Percentiles rank a stretch among this genome's conserved stretches.
These are phyloP conservation scores for Trifolium pratense DNA, from an alignment of 306 rosid genomes.

Conservation along the genomic window DNA sequence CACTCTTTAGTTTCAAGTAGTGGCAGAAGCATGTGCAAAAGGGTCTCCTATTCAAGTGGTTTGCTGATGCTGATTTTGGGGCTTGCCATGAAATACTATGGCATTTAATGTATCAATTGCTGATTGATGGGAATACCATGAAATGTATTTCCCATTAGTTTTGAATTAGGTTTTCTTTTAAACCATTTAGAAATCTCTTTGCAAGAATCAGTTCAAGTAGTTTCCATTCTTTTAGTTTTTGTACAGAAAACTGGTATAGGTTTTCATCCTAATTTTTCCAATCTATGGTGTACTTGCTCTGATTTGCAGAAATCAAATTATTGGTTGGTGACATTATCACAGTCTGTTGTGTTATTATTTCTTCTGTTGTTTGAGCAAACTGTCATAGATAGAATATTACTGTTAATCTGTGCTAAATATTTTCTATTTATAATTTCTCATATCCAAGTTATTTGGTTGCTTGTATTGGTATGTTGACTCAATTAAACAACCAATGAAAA, in stretches of 20 bases:
- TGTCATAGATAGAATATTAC: too few species aligned
- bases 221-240: slow-evolving; percentile 1
- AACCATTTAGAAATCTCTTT: slow-evolving; percentile 28
- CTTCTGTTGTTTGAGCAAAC: not conserved
- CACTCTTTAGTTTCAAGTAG: slow-evolving; percentile 30
- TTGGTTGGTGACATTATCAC: slow-evolving; percentile 12
- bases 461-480: not conserved
- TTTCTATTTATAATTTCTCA: too few species aligned
- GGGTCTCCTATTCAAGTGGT: slow-evolving; percentile 15
- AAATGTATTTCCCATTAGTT: slow-evolving; percentile 18
- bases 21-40: slow-evolving; percentile 19
- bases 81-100: slow-evolving; percentile 37
- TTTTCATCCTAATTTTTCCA: slow-evolving; percentile 31
- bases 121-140: slow-evolving; percentile 30
- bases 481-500: not conserved
- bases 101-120: slow-evolving; percentile 23
- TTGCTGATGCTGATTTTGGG: slow-evolving; percentile 23
- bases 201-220: slow-evolving; percentile 28
- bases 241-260: slow-evolving; percentile 41
- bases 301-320: slow-evolving; percentile 34
- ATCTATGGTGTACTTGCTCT: slow-evolving; percentile 19
- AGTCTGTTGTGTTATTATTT: not conserved
- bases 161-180: slow-evolving; percentile 37
- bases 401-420: too few species aligned
- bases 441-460: too few species aligned